Evolutionary conservation across 2,329 filamentous ascomycete species (phyloP), one percentile per base, ranked within the genome.

Genomic region (Rhinocladiella similis): DNA sequence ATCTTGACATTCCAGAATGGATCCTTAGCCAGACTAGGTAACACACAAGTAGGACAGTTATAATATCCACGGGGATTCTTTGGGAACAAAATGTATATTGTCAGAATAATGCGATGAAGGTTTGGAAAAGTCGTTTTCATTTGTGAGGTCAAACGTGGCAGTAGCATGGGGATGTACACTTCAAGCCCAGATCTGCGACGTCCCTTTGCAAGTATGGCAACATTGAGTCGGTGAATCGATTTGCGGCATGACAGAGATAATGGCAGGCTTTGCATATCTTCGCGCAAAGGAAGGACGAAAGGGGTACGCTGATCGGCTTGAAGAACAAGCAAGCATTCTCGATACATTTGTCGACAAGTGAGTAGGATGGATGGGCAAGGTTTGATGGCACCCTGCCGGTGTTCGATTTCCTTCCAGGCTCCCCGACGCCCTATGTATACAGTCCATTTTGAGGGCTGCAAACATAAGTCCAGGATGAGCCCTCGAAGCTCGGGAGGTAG

Each of bases 11-110:
- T 46, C 50, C 42, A 39, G 27, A 22, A 39, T 35, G 50, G 14
- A 53, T 53, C n/a, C 16, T 47, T 18, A 25, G 43, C 20, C n/a
- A 53, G 27, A 22, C n/a, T 22, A n/a, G 39, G 50, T 27, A 53
- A 35, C 16, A 22, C 42, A 29, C 25, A 46, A 22, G 45, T 42
- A 16, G 19, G 33, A 14, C 29, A 29, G 5, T 42, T 42, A 14
- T 43, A 25, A n/a, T 29, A 39, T 25, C 12, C 33, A 12, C 6
- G 41, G 39, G n/a, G 29, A 22, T 12, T 29, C 27, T 27, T 33
- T 38, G 19, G 42, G 35, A 38, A 18, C 14, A 35, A 20, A 4
- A 33, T 20, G 19, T 41, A 46, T 5, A 53, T 16, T 3, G 50
- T 53, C 14, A 53, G 19, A 14, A 25, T 43, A 7, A 53, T 38